A percentile compares a stretch with the other conserved stretches of the same genome.
Evolutionary conservation across 768 basidiomycete species (phyloP).

Genomic region (Kwoniella europaea): DNA sequence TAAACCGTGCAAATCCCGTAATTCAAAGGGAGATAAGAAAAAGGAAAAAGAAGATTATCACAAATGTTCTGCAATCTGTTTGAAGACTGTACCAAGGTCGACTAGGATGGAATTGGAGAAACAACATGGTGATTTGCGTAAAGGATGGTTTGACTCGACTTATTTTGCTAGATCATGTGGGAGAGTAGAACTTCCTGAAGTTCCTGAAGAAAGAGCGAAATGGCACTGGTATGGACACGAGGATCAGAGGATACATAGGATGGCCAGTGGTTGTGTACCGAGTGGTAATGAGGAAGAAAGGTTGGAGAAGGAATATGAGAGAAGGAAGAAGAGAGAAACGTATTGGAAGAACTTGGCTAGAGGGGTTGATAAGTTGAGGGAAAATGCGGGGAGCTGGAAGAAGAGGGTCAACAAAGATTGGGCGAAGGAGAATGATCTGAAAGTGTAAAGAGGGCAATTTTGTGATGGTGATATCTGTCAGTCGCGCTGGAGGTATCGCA

Average conservation of each 20-base stretch:
- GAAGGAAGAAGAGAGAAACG: slow-evolving; percentile 2
- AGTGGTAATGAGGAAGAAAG: slow-evolving; percentile 3
- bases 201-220: slow-evolving; percentile 17
- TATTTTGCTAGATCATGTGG: slow-evolving; percentile 20
- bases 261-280: neutral
- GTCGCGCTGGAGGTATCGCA: neutral
- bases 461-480: neutral
- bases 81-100: slow-evolving; percentile 12
- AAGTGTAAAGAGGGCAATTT: neutral
- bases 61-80: slow-evolving; percentile 9
- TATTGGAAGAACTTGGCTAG: neutral
- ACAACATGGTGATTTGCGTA: slow-evolving; percentile 25
- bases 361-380: neutral
- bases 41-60: slow-evolving; percentile 11
- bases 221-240: slow-evolving; percentile 30
- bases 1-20: neutral
- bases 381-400: slow-evolving; percentile 12
- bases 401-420: slow-evolving; percentile 10
- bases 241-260: neutral
- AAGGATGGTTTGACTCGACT: slow-evolving; percentile 23
- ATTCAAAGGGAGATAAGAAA: neutral
- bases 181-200: slow-evolving; percentile 19
- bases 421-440: slow-evolving; percentile 4
- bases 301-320: neutral
- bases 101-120: slow-evolving; percentile 22